Evolutionary conservation across 495 filamentous ascomycete genomes (phyloP).

Genomic region (Tuber magnatum): DNA sequence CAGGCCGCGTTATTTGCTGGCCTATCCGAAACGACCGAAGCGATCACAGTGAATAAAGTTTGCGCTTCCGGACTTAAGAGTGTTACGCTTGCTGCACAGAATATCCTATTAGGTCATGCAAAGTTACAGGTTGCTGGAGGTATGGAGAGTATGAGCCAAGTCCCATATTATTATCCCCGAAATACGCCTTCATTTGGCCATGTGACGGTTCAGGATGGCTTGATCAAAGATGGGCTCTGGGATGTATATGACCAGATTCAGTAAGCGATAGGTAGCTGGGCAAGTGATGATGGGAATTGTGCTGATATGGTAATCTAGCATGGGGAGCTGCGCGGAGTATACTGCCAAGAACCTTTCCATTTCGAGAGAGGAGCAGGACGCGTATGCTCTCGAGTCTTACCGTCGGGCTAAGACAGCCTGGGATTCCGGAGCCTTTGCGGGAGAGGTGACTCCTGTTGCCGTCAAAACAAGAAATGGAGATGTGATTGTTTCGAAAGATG

Average conservation of each 20-base stretch:
- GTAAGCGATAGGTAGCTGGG: conserved; percentile 8
- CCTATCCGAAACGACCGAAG: conserved; percentile 67
- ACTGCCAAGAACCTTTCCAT: conserved; percentile 82
- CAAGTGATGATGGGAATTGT: not conserved
- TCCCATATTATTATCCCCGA: conserved; percentile 83
- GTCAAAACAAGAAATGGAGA: conserved; percentile 79
- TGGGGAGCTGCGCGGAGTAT: conserved; percentile 96
- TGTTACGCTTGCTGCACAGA: conserved; percentile 80
- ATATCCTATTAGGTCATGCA: conserved; percentile 81
- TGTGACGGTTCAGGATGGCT: conserved; percentile 75
- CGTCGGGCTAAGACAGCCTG: conserved; percentile 85
- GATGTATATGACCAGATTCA: conserved; percentile 95
- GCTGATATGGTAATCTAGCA: conserved; percentile 40
- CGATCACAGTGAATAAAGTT: conserved; percentile 92
- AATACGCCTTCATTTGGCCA: conserved; percentile 76
- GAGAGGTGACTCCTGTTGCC: conserved; percentile 80
- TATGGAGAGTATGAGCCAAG: conserved; percentile 94
- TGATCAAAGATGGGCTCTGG: conserved; percentile 92
- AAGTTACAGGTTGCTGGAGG: conserved; percentile 87
- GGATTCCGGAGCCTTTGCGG: conserved; percentile 67
- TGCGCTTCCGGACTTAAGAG: conserved; percentile 93
- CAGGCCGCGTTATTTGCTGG: conserved; percentile 88
- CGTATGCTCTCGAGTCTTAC: conserved; percentile 82
- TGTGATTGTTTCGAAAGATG: conserved; percentile 67
- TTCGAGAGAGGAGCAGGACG: conserved; percentile 75